phyloP scores from a whole-genome alignment of 441 rosid species.

The Adansonia gregorii region DNA sequence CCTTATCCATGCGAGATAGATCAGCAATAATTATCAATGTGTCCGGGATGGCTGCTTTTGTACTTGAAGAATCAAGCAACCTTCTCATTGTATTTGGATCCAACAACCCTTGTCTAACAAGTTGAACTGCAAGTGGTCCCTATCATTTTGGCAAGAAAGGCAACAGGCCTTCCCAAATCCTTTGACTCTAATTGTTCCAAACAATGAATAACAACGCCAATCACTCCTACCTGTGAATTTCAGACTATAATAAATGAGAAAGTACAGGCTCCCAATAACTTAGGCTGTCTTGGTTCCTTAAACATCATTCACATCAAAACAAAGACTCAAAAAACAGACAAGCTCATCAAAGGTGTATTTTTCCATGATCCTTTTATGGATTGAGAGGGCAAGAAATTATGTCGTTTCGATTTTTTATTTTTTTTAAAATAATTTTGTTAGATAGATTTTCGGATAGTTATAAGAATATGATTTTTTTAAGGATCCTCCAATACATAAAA shows the following conservation, averaged over 20 bases:
- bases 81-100: conserved; percentile 73
- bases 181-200: conserved; percentile 76
- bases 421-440: too few relatives aligned
- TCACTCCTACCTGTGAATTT: conserved; percentile 71
- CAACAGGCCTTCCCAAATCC: conserved; percentile 84
- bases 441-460: too few relatives aligned
- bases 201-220: conserved; percentile 63
- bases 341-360: background rate
- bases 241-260: conserved; percentile 20
- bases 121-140: conserved; percentile 81
- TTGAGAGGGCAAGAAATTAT: background rate
- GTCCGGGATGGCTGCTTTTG: conserved; percentile 81
- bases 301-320: background rate
- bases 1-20: conserved; percentile 94
- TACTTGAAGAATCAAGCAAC: conserved; percentile 66
- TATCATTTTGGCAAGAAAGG: conserved; percentile 88
- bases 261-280: background rate
- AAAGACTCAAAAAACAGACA: background rate
- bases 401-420: too few relatives aligned
- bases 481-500: too few relatives aligned
- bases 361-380: background rate
- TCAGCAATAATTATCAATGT: conserved; percentile 87
- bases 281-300: background rate
- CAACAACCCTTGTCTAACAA: conserved; percentile 80
- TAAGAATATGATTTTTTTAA: too few relatives aligned